Evolutionary conservation across 371 early-diverging fungal genomes (phyloP).

Genomic region (Vittaforma corneae): DNA sequence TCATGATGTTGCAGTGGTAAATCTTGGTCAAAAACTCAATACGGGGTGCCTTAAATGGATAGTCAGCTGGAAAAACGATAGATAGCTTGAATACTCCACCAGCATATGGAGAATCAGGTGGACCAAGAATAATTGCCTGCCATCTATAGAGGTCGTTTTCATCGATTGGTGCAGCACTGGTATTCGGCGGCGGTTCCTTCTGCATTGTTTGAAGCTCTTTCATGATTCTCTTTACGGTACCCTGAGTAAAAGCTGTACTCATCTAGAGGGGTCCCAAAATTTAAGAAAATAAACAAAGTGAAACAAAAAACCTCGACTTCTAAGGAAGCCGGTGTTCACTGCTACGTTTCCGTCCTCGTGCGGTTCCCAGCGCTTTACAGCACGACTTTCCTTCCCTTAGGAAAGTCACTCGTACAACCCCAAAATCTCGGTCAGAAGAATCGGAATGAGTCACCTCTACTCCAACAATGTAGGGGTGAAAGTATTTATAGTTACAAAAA

Average conservation of each 20-base stretch:
- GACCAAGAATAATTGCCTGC: slow-evolving; percentile 64
- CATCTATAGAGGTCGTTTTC: slow-evolving; percentile 66
- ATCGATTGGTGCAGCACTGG: slow-evolving; percentile 63
- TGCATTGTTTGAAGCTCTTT: slow-evolving; percentile 66
- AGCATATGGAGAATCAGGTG: slow-evolving; percentile 72
- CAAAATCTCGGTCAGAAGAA: neutral
- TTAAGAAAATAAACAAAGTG: neutral
- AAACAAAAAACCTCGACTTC: neutral
- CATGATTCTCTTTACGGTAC: slow-evolving; percentile 43
- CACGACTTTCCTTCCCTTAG: neutral
- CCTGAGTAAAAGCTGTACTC: neutral
- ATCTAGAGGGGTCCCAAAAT: neutral
- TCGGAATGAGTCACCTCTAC: neutral
- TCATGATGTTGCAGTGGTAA: slow-evolving; percentile 94
- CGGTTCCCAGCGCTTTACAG: slow-evolving; percentile 1
- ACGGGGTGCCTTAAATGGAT: slow-evolving; percentile 95
- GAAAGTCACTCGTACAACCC: neutral
- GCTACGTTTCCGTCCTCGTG: slow-evolving; percentile 3
- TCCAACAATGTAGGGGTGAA: neutral
- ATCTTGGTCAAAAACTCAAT: slow-evolving; percentile 72
- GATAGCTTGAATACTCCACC: slow-evolving; percentile 79
- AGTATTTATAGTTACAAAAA: slow-evolving; percentile 1
- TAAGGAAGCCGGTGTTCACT: neutral
- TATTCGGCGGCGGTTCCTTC: slow-evolving; percentile 63
- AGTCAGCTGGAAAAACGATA: slow-evolving; percentile 75